Evolutionary conservation across 2,329 filamentous ascomycete genomes (phyloP).

Genomic region (Domatiomyces globalis): DNA sequence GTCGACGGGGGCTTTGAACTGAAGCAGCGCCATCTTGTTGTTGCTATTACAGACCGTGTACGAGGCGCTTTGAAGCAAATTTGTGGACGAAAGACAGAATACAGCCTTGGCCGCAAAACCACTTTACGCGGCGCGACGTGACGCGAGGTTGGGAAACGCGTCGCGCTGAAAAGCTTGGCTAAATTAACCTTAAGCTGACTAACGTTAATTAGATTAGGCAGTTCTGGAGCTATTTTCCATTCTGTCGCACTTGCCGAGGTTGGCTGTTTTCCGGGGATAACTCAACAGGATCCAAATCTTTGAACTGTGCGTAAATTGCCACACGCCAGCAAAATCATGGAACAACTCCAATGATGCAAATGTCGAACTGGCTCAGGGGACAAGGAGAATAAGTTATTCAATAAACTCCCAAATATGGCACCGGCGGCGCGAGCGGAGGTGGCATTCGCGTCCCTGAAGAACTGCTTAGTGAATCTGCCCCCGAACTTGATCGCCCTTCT

Average conservation of each 20-base stretch:
- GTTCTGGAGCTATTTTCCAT: not conserved
- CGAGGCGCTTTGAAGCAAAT: not conserved
- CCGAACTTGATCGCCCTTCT: conserved; percentile 69
- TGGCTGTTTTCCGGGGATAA: not conserved
- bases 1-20: conserved; percentile 64
- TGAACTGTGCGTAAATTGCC: too few relatives aligned
- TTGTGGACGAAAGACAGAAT: not conserved
- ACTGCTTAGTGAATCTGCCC: conserved; percentile 87
- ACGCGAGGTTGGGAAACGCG: not conserved
- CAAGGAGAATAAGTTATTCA: not conserved
- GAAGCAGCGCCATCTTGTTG: conserved; percentile 66
- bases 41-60: not conserved
- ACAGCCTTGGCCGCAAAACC: not conserved
- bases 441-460: conserved; percentile 75
- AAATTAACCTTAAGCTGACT: too few relatives aligned
- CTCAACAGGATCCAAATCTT: too few relatives aligned
- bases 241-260: not conserved
- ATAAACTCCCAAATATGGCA: conserved; percentile 6
- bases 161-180: not conserved
- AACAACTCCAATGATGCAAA: not conserved
- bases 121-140: not conserved
- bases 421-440: conserved; percentile 62
- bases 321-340: not conserved
- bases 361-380: not conserved
- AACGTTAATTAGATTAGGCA: not conserved